phyloP scores from a whole-genome alignment of 2,329 filamentous ascomycete species.

The Sarocladiaceae sp. region DNA sequence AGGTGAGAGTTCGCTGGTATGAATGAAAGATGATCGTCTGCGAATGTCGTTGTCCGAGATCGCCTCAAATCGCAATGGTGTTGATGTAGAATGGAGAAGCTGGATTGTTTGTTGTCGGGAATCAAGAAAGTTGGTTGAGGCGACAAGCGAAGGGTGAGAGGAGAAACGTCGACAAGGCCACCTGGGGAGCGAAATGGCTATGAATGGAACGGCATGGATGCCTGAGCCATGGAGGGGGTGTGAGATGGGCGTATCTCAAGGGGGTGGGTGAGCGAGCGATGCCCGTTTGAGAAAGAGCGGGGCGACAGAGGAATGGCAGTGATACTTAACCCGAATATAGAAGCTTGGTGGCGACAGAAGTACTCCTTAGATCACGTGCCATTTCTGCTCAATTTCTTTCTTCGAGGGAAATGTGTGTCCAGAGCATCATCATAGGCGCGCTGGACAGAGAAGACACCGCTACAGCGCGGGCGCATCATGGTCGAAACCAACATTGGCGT shows the following conservation, averaged over 20 bases:
- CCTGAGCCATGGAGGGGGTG: slow-evolving; percentile 5
- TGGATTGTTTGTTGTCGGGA: background rate
- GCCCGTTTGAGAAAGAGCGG: background rate
- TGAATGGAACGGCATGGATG: slow-evolving; percentile 11
- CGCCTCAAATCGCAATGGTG: background rate
- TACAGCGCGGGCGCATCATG: background rate
- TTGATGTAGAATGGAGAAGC: slow-evolving; percentile 4
- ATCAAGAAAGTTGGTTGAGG: slow-evolving; percentile 1
- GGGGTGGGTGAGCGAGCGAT: background rate
- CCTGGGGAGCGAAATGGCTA: slow-evolving; percentile 9
- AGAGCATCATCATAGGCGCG: too few relatives aligned
- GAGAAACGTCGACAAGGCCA: slow-evolving; percentile 1
- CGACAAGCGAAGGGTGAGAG: slow-evolving; percentile 5
- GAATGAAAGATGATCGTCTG: background rate
- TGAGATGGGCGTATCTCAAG: background rate
- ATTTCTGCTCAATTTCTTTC: too few relatives aligned
- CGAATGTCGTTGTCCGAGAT: background rate
- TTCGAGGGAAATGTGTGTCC: too few relatives aligned
- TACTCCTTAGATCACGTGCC: too few relatives aligned
- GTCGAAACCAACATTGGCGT: background rate
- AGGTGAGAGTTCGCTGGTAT: background rate
- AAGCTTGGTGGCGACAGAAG: too few relatives aligned
- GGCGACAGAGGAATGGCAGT: too few relatives aligned
- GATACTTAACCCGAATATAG: too few relatives aligned
- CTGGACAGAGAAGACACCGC: background rate